Evolutionary conservation across 768 basidiomycete species (phyloP).

Genomic region (Tylopilus vinaceipallidus): DNA sequence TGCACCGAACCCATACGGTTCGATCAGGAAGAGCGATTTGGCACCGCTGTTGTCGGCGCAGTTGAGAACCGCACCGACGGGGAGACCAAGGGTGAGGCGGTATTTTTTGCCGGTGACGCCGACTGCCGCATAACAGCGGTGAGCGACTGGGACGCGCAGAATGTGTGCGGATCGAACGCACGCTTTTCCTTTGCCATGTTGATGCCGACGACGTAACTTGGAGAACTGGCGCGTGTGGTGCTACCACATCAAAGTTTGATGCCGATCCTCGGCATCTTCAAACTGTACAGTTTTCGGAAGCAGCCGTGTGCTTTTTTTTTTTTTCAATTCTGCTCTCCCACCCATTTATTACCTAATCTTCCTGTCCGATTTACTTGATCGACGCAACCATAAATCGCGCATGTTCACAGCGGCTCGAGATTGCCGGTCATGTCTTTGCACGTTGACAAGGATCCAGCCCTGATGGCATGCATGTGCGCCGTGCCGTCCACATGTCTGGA

Average conservation of each 20-base stretch:
- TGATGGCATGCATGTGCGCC: background rate
- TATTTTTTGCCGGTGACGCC: slow-evolving; percentile 91
- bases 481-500: no score
- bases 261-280: slow-evolving; percentile 18
- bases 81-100: slow-evolving; percentile 92
- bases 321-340: no score
- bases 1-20: slow-evolving; percentile 93
- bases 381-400: no score
- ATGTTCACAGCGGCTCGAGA: no score
- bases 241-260: slow-evolving; percentile 19
- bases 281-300: slow-evolving; percentile 19
- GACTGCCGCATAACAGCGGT: no score
- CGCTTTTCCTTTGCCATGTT: slow-evolving; percentile 29
- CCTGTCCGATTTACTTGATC: no score
- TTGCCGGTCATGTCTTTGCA: no score
- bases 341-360: no score
- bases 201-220: slow-evolving; percentile 9
- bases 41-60: slow-evolving; percentile 99
- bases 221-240: background rate
- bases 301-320: no score
- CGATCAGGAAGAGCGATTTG: slow-evolving; percentile 92
- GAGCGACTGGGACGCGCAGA: no score
- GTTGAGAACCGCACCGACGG: slow-evolving; percentile 91
- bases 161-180: background rate
- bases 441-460: no score